Conservation (phyloP, 2,329 filamentous ascomycete species). For the Paecilomyces sp. region DNA sequence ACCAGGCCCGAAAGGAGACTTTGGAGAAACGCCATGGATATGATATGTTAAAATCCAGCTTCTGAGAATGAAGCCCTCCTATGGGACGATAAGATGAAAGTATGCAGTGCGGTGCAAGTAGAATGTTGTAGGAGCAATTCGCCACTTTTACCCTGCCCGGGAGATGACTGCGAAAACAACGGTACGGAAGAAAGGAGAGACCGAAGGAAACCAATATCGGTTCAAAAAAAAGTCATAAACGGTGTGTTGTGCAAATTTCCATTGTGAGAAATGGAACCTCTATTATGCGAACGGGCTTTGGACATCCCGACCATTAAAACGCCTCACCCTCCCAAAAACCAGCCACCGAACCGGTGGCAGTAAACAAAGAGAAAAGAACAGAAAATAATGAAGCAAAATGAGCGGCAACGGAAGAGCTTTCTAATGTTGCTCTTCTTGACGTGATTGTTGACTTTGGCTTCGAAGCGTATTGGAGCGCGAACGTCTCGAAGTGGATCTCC, state of each 20-base stretch:
- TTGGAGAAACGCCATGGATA: not conserved
- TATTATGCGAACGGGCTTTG: not conserved
- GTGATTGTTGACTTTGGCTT: constrained; percentile 15
- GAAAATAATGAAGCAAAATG: not conserved
- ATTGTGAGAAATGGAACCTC: not conserved
- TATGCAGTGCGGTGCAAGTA: not conserved
- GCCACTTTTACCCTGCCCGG: not conserved
- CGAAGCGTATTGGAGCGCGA: constrained; percentile 26
- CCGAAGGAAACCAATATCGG: not conserved
- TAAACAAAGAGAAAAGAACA: not conserved
- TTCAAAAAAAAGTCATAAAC: not conserved
- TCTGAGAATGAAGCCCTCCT: not conserved
- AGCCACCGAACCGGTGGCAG: not conserved
- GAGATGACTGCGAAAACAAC: not conserved
- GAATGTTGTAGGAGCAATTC: not conserved
- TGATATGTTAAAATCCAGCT: not conserved
- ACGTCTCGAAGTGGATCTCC: constrained; percentile 27
- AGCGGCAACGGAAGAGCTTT: not conserved
- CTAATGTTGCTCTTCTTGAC: not conserved
- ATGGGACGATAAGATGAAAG: not conserved
- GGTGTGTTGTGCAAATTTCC: not conserved
- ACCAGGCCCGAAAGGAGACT: not conserved
- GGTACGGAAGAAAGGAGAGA: not conserved
- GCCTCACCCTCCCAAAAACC: not conserved
- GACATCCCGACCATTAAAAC: not conserved